phyloP scores from a whole-genome alignment of 768 basidiomycete species.

The Lactarius hatsudake region DNA sequence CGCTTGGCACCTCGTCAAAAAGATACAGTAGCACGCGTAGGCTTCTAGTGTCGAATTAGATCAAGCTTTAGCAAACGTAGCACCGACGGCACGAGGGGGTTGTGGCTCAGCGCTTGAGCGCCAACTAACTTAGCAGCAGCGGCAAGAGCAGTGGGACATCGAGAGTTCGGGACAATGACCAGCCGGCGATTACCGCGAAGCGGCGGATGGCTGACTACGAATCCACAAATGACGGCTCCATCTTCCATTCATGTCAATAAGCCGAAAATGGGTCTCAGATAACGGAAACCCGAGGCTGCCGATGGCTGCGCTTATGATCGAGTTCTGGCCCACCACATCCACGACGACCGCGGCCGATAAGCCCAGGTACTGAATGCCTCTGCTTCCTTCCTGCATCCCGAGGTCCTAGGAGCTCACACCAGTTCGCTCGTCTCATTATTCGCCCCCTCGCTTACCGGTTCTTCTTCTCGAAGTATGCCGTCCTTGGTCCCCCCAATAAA shows the following conservation, averaged over 20 bases:
- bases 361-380: background rate
- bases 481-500: conserved; percentile 1
- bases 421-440: background rate
- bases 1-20: background rate
- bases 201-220: background rate
- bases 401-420: background rate
- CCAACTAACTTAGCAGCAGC: too few species aligned
- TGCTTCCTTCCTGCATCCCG: background rate
- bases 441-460: background rate
- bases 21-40: background rate
- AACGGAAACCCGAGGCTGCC: background rate
- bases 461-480: background rate
- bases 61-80: background rate
- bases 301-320: background rate
- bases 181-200: background rate
- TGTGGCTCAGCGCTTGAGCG: background rate
- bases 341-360: background rate
- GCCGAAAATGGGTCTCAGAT: background rate
- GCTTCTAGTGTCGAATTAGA: background rate
- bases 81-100: background rate
- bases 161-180: background rate
- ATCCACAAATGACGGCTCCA: background rate
- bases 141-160: background rate
- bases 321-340: background rate
- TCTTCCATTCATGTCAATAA: background rate